Evolutionary conservation across 169 alveolate genomes (phyloP).

Genomic region (Toxoplasma gondii): DNA sequence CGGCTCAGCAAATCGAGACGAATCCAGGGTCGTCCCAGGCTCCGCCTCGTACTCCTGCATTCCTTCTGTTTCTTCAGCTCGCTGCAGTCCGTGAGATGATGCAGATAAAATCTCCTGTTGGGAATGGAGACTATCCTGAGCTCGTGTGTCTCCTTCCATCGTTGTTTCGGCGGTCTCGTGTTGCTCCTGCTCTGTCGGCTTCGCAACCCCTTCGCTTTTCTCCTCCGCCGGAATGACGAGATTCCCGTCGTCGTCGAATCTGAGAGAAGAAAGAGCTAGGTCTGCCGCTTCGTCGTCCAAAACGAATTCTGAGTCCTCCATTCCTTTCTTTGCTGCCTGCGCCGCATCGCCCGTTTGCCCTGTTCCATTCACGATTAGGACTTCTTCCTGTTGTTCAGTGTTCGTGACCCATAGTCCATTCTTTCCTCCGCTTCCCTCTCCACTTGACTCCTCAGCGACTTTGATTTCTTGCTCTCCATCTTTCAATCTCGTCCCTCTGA

Average conservation of each 20-base stretch:
- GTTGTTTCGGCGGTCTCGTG: too few relatives aligned
- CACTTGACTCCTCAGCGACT: too few relatives aligned
- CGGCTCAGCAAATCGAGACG: constrained; percentile 20
- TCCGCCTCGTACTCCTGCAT: neutral
- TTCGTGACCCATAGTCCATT: too few relatives aligned
- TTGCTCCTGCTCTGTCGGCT: neutral
- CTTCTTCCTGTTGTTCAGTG: too few relatives aligned
- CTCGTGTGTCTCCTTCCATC: too few relatives aligned
- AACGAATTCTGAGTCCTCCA: neutral
- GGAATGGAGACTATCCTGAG: too few relatives aligned
- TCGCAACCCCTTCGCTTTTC: neutral
- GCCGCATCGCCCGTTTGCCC: too few relatives aligned
- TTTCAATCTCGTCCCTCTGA: too few relatives aligned
- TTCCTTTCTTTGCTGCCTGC: neutral
- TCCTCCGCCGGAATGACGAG: neutral
- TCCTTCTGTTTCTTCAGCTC: neutral
- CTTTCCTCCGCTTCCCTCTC: too few relatives aligned
- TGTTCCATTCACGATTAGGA: too few relatives aligned
- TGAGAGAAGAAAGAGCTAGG: neutral
- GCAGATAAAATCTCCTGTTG: too few relatives aligned
- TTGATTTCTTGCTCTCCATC: too few relatives aligned
- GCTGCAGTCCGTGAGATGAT: neutral
- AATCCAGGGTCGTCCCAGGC: neutral
- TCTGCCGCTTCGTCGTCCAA: neutral
- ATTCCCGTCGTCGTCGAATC: neutral